Percentiles rank a stretch among this genome's conserved stretches.
Conservation (phyloP, 345 rosid genomes). For the Euphorbia lathyris region DNA sequence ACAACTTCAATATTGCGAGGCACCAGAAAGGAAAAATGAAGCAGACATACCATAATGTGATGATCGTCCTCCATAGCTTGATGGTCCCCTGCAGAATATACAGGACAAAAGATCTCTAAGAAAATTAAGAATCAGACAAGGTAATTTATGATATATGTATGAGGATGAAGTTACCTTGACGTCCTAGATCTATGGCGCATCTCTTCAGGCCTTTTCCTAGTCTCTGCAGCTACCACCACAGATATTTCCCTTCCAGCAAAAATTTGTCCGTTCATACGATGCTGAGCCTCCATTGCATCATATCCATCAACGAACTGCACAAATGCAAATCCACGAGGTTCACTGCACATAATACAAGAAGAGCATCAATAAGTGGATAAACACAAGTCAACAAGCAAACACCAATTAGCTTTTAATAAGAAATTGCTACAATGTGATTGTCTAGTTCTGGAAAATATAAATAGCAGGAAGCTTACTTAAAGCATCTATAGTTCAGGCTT, state of each 20-base stretch:
- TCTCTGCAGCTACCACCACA: slow-evolving; percentile 85
- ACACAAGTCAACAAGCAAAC: slow-evolving; percentile 16
- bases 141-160: neutral
- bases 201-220: slow-evolving; percentile 96
- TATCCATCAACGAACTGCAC: slow-evolving; percentile 90
- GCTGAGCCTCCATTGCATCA: slow-evolving; percentile 88
- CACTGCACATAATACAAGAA: slow-evolving; percentile 40
- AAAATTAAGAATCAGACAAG: neutral
- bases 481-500: slow-evolving; percentile 31
- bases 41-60: slow-evolving; percentile 53
- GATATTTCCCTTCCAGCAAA: slow-evolving; percentile 89
- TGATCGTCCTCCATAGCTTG: slow-evolving; percentile 61
- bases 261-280: slow-evolving; percentile 76
- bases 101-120: slow-evolving; percentile 5
- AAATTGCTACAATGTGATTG: slow-evolving; percentile 17
- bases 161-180: slow-evolving; percentile 35
- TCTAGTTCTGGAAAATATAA: slow-evolving; percentile 27
- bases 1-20: neutral
- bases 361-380: slow-evolving; percentile 20
- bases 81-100: slow-evolving; percentile 53
- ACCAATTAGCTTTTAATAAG: slow-evolving; percentile 7
- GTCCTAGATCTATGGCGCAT: slow-evolving; percentile 79
- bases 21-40: neutral
- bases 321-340: slow-evolving; percentile 97
- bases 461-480: slow-evolving; percentile 34